A percentile compares a stretch with the other conserved stretches of the same genome.
phyloP scores from a whole-genome alignment of 106 monocot species.

The Phalaenopsis equestris region DNA sequence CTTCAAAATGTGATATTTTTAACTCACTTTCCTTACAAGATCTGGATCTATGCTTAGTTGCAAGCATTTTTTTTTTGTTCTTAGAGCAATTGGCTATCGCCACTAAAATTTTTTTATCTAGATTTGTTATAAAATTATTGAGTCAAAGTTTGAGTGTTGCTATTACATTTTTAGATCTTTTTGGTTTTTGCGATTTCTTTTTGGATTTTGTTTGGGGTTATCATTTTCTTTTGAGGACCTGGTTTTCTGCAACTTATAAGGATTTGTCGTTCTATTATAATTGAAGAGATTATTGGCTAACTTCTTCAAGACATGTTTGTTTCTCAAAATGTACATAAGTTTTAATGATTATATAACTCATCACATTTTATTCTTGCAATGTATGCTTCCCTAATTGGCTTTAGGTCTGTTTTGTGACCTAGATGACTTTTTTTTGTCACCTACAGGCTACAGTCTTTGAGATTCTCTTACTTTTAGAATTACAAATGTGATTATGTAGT shows the following conservation, averaged over 20 bases:
- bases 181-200: neutral
- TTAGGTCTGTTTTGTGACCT: too few relatives aligned
- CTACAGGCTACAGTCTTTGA: too few relatives aligned
- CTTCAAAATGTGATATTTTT: neutral
- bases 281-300: neutral
- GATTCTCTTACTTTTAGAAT: too few relatives aligned
- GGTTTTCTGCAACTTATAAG: neutral
- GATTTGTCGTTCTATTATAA: neutral
- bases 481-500: too few relatives aligned
- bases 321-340: neutral
- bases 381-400: too few relatives aligned
- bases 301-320: neutral
- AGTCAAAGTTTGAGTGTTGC: neutral
- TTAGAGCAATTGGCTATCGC: neutral
- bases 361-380: too few relatives aligned
- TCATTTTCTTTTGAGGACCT: neutral
- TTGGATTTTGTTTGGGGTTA: neutral
- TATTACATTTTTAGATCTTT: neutral
- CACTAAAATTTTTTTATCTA: neutral
- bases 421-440: too few relatives aligned
- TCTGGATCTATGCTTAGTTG: neutral
- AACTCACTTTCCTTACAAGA: neutral
- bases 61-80: too few relatives aligned
- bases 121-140: neutral
- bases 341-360: too few relatives aligned